These are phyloP conservation scores for Coemansia sp. DNA, from an alignment of 192 early-diverging fungal genomes.

Conservation along the genomic window DNA sequence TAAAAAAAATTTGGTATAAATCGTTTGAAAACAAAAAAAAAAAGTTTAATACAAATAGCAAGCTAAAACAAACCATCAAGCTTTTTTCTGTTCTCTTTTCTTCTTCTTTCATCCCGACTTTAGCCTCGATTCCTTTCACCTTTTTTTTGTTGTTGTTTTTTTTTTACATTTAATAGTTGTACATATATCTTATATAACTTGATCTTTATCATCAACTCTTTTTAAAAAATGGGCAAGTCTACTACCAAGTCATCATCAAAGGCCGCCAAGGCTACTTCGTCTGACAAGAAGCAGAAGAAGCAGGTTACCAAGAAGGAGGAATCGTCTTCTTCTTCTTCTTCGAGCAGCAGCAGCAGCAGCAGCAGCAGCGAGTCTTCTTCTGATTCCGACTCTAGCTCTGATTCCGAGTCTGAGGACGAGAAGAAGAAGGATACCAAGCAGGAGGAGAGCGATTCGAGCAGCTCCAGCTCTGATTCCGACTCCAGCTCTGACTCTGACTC, in stretches of 20 bases:
- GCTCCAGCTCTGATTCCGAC: constrained; percentile 16
- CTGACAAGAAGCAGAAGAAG: constrained; percentile 4
- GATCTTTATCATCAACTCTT: not conserved
- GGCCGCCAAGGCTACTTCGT: constrained; percentile 31
- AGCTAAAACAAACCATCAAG: not conserved
- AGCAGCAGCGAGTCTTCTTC: not conserved
- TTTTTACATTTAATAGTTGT: not conserved
- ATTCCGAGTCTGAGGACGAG: constrained; percentile 22
- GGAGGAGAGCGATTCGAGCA: not conserved
- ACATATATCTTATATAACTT: too few relatives aligned
- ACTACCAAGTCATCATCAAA: constrained; percentile 16
- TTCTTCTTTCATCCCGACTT: not conserved
- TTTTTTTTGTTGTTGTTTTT: constrained; percentile 2
- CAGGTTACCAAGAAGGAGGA: not conserved
- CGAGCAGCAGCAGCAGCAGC: too few relatives aligned
- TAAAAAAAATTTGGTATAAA: constrained; percentile 7
- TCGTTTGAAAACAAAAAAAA: not conserved
- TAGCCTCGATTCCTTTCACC: not conserved
- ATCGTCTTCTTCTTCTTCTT: too few relatives aligned
- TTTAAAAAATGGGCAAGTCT: constrained; percentile 26
- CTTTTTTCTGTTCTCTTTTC: constrained; percentile 1
- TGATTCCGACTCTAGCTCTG: constrained; percentile 32
- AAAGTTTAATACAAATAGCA: not conserved
- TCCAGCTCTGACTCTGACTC: constrained; percentile 11
- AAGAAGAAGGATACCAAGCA: constrained; percentile 19